Evolutionary conservation across 176 grass and related monocot genomes (phyloP).

Genomic region (Panicum miliaceum): DNA sequence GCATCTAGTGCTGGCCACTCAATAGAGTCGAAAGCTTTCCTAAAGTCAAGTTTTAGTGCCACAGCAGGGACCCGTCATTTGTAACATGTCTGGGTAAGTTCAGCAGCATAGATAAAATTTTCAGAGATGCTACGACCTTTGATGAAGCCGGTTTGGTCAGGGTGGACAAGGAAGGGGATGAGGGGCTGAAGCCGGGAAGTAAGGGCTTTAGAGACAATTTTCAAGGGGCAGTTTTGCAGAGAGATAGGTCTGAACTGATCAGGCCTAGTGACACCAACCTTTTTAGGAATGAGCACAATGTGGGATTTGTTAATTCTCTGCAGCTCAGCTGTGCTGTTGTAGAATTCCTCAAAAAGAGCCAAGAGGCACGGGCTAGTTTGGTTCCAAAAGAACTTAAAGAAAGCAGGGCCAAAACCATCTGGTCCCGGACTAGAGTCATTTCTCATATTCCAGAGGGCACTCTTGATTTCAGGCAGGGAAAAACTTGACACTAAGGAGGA

Average conservation of each 20-base stretch:
- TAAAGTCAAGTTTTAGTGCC: background rate
- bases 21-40: background rate
- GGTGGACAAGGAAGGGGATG: background rate
- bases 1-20: background rate
- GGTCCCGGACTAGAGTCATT: background rate
- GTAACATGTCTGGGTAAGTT: background rate
- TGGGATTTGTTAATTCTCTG: no score
- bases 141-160: background rate
- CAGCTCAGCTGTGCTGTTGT: no score
- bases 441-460: no score
- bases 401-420: background rate
- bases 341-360: no score
- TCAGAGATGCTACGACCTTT: background rate
- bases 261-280: no score
- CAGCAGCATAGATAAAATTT: background rate
- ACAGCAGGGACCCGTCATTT: background rate
- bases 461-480: no score
- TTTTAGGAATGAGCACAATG: background rate
- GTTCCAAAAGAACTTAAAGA: background rate
- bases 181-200: background rate
- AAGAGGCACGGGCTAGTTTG: no score
- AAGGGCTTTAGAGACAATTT: background rate
- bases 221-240: background rate
- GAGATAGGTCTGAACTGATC: background rate
- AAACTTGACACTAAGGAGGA: rapidly evolving